Evolutionary conservation across 2,329 filamentous ascomycete species (phyloP).

Genomic region (Juglanconis oblonga): DNA sequence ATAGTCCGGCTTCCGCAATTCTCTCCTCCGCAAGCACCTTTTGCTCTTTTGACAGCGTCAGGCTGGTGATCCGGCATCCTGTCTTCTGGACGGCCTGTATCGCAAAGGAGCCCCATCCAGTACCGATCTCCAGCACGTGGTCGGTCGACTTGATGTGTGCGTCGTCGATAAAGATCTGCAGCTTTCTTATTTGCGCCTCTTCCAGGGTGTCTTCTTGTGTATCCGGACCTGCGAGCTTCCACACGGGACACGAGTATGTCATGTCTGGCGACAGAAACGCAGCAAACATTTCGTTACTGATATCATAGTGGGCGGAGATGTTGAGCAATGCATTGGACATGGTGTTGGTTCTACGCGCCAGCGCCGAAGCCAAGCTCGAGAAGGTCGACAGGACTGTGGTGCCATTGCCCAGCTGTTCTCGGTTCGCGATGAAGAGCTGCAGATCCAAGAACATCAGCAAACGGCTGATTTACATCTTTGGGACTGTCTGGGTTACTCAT

Average conservation of each 20-base stretch:
- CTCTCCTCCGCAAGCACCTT: conserved; percentile 64
- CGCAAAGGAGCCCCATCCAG: conserved; percentile 72
- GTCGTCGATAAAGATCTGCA: conserved; percentile 63
- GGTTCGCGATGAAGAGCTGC: conserved; percentile 68
- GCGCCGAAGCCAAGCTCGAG: conserved; percentile 53
- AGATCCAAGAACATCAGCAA: not conserved
- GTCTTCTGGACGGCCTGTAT: conserved; percentile 65
- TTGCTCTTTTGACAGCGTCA: conserved; percentile 68
- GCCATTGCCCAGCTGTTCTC: conserved; percentile 61
- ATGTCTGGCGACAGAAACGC: conserved; percentile 72
- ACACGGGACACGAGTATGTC: conserved; percentile 73
- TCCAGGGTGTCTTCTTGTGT: conserved; percentile 56
- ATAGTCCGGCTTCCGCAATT: conserved; percentile 58
- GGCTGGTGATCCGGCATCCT: conserved; percentile 64
- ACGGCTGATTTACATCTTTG: not conserved
- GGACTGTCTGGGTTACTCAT: conserved; percentile 13
- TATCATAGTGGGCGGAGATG: conserved; percentile 71
- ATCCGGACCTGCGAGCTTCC: conserved; percentile 43
- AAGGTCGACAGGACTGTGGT: conserved; percentile 60
- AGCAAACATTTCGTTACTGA: conserved; percentile 73
- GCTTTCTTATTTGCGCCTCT: conserved; percentile 64
- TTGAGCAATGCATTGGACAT: conserved; percentile 60
- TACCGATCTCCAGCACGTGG: conserved; percentile 72
- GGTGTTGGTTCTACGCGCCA: conserved; percentile 58
- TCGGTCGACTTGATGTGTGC: conserved; percentile 62